Conservation (phyloP, 345 rosid genomes). For the Syzygium aromaticum region DNA sequence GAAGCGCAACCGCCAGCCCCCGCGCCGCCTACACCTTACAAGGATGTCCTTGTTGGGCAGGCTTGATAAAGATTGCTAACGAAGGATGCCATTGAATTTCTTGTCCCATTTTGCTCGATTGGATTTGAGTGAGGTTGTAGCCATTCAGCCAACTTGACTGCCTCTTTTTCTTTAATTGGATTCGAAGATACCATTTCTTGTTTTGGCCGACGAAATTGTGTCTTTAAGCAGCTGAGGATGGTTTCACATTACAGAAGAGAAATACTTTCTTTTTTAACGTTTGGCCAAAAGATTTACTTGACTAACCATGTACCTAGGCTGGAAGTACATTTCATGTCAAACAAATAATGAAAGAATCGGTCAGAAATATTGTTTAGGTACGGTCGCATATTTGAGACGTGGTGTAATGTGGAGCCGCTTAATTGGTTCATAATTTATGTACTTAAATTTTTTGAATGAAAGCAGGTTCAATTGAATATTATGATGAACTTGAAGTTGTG, state of each 20-base stretch:
- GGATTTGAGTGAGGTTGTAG: neutral
- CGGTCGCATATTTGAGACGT: neutral
- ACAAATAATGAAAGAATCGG: neutral
- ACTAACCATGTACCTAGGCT: neutral
- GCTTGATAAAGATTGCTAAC: neutral
- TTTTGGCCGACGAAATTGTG: neutral
- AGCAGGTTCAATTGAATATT: neutral
- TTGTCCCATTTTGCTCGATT: neutral
- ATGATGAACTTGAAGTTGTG: neutral
- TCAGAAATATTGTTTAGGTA: too few relatives aligned
- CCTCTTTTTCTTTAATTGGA: neutral
- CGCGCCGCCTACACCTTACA: conserved; percentile 31
- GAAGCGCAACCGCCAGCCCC: neutral
- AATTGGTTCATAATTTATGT: neutral
- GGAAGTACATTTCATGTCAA: neutral
- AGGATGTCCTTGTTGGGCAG: conserved; percentile 40
- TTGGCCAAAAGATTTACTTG: neutral
- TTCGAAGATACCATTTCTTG: neutral
- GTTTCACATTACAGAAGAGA: neutral
- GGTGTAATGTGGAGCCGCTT: neutral
- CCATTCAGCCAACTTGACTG: neutral
- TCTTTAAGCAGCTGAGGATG: neutral
- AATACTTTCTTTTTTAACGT: neutral
- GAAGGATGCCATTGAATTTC: neutral
- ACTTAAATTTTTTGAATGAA: neutral